Evolutionary conservation across 345 rosid genomes (phyloP).

Genomic region (Eucalyptus lansdowneana): DNA sequence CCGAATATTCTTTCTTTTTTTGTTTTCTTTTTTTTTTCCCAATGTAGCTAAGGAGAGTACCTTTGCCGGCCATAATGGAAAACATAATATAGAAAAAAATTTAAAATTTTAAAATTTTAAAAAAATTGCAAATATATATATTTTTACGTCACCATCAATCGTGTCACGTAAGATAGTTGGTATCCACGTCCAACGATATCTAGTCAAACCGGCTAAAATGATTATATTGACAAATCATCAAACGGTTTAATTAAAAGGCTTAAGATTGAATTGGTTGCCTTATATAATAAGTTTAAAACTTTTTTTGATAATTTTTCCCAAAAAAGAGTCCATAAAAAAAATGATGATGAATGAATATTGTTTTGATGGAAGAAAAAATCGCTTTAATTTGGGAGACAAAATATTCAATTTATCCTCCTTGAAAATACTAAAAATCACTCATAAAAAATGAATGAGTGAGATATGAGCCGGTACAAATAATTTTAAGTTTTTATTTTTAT

Average conservation of each 20-base stretch:
- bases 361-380: background rate
- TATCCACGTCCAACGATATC: fast-evolving
- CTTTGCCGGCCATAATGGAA: fast-evolving
- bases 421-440: background rate
- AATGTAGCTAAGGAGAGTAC: too few relatives aligned
- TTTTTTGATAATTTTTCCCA: too few relatives aligned
- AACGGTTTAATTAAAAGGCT: too few relatives aligned
- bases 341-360: background rate
- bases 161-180: fast-evolving
- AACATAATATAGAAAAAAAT: too few relatives aligned
- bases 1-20: fast-evolving
- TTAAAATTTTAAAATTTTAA: too few relatives aligned
- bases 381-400: background rate
- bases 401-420: background rate
- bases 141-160: fast-evolving
- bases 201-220: too few relatives aligned
- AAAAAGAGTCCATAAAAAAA: background rate
- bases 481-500: background rate
- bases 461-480: background rate
- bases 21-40: fast-evolving
- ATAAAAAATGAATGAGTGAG: background rate
- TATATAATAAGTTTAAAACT: too few relatives aligned
- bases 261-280: fast-evolving
- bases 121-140: too few relatives aligned
- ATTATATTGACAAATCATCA: too few relatives aligned